Evolutionary conservation across 2,329 filamentous ascomycete genomes (phyloP), one percentile per base, ranked within the genome.

Genomic region (Lasiodiplodia sp.): DNA sequence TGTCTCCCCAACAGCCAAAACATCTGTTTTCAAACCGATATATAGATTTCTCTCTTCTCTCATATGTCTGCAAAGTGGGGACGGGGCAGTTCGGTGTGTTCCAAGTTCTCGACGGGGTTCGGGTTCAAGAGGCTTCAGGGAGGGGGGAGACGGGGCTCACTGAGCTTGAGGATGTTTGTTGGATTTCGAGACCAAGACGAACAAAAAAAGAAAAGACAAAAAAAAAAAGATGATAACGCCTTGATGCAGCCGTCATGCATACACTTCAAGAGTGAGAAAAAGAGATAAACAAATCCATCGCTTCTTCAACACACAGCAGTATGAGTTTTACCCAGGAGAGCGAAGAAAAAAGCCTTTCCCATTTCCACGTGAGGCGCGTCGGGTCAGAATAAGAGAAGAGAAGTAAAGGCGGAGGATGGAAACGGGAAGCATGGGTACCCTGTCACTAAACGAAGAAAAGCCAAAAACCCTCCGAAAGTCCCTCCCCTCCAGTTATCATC

Each of bases 221-320:
- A 21, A 63, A 11, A 63, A 11, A 12, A 51, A 63, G n/a, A 38
- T 6, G 25, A 23, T 31, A 64, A 52, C 60, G 60, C 60, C 60
- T 34, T 64, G 60, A 64, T 64, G 60, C 60, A 64, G 60, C 60
- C 60, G 60, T 64, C 47, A 64, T 64, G 60, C 60, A 52, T 38
- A 38, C 55, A 57, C 31, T 34, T 37, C 18, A n/a, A 3, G 34
- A 11, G 21, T 14, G 38, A 16, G 34, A 14, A 23, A 25, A 62
- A 21, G 14, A 38, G 18, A 57, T 21, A 63, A 8, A 23, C 23
- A 16, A 64, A 52, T 38, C 31, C 47, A 52, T 64, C 60, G 60
- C 60, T 64, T 63, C 60, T 64, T 64, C 47, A 34, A 64, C 40
- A 62, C 58, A 23, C 40, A 62, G 40, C 31, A 64, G 10, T 21